A percentile compares a stretch with the other conserved stretches of the same genome.
phyloP scores from a whole-genome alignment of 176 grass and related monocot genomes.

The Microstegium vimineum region DNA sequence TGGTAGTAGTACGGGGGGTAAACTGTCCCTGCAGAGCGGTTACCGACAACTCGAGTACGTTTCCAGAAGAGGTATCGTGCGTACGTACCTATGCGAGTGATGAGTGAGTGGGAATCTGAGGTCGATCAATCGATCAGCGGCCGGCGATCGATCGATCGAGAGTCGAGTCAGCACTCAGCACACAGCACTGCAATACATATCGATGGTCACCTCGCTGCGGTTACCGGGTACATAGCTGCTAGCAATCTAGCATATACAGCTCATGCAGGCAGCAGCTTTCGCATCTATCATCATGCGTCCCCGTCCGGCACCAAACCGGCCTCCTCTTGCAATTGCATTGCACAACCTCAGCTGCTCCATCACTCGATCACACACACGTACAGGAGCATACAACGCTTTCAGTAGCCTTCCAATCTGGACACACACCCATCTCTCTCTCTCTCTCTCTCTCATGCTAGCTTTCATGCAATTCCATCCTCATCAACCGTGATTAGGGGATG shows the following conservation, averaged over 20 bases:
- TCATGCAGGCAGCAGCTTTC: not conserved
- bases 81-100: not conserved
- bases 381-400: conserved; percentile 10
- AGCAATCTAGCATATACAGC: too few species aligned
- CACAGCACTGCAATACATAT: not conserved
- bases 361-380: not conserved
- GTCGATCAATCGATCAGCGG: not conserved
- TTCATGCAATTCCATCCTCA: not conserved
- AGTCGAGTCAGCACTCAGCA: too few species aligned
- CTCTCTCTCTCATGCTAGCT: not conserved
- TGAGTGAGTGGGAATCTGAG: not conserved
- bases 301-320: conserved; percentile 15
- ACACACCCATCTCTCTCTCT: too few species aligned
- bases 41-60: not conserved
- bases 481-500: not conserved
- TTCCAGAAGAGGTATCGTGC: not conserved
- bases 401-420: not conserved
- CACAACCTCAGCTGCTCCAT: not conserved
- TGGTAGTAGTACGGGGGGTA: not conserved
- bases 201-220: not conserved
- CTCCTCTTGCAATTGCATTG: not conserved
- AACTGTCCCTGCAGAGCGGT: not conserved
- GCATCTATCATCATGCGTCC: not conserved
- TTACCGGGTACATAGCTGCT: too few species aligned
- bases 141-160: not conserved